Conservation (phyloP, 129 eudicot species). For the Ambrosia artemisiifolia region DNA sequence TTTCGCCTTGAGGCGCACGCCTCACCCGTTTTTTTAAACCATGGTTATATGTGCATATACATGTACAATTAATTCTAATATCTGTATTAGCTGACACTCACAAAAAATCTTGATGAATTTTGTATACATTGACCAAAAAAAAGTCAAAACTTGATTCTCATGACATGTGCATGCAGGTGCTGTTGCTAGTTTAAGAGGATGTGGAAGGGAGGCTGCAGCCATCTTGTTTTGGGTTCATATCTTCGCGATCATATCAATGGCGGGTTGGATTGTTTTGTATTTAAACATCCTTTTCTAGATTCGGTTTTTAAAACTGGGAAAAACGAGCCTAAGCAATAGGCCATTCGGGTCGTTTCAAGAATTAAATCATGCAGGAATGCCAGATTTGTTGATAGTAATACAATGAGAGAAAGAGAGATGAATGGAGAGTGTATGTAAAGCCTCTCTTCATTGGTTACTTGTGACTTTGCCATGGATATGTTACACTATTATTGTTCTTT, state of each 20-base stretch:
- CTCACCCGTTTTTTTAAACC: too few relatives aligned
- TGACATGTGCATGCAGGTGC: constrained; percentile 52
- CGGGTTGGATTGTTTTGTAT: constrained; percentile 91
- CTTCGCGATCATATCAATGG: constrained; percentile 83
- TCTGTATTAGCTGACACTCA: neutral
- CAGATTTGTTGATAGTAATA: neutral
- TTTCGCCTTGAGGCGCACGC: too few relatives aligned
- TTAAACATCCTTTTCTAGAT: constrained; percentile 63
- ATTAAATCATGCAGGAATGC: constrained; percentile 12
- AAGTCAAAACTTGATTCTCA: neutral
- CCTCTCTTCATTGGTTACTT: constrained; percentile 23
- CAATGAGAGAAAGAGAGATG: neutral
- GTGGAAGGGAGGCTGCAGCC: constrained; percentile 92
- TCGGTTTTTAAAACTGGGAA: neutral
- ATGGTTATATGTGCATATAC: too few relatives aligned
- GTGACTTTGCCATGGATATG: neutral
- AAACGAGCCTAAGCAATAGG: neutral
- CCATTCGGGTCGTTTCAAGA: neutral
- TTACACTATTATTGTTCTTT: neutral
- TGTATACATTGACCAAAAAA: neutral
- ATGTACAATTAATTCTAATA: too few relatives aligned
- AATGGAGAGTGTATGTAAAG: constrained; percentile 18
- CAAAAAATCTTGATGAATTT: neutral
- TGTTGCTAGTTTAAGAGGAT: constrained; percentile 90
- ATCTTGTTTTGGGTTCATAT: constrained; percentile 97